These are phyloP conservation scores for Camellia oleifera DNA, from an alignment of 179 eudicot genomes.

Conservation along the genomic window DNA sequence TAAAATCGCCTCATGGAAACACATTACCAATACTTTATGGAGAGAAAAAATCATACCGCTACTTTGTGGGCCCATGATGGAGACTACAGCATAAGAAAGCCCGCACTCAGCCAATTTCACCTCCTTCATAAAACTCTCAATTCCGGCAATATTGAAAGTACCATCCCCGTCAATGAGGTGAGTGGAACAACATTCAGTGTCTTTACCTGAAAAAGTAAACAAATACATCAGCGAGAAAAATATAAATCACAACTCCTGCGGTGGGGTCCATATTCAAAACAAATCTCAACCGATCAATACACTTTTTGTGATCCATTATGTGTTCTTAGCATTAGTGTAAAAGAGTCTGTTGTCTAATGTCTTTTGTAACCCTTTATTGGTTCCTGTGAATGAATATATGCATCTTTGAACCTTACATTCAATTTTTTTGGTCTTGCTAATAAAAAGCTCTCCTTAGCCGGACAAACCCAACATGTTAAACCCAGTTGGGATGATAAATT, in stretches of 20 bases:
- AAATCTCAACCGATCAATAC: no score
- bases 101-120: conserved; percentile 65
- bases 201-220: conserved; percentile 22
- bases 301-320: no score
- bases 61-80: conserved; percentile 85
- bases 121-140: conserved; percentile 57
- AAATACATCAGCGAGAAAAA: not conserved
- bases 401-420: not conserved
- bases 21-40: not conserved
- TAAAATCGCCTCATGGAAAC: not conserved
- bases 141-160: conserved; percentile 46
- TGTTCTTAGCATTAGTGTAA: no score
- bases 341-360: not conserved
- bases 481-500: not conserved
- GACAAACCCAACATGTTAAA: not conserved
- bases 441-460: not conserved
- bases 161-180: conserved; percentile 82
- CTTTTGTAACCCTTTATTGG: not conserved
- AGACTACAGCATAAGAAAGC: conserved; percentile 71
- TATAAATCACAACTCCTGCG: not conserved
- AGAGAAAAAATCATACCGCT: conserved; percentile 44
- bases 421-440: no score
- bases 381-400: not conserved
- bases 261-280: not conserved
- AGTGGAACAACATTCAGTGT: conserved; percentile 43